Evolutionary conservation across 208 protist genomes (phyloP).

Genomic region (Acanthamoeba lenticulata): DNA sequence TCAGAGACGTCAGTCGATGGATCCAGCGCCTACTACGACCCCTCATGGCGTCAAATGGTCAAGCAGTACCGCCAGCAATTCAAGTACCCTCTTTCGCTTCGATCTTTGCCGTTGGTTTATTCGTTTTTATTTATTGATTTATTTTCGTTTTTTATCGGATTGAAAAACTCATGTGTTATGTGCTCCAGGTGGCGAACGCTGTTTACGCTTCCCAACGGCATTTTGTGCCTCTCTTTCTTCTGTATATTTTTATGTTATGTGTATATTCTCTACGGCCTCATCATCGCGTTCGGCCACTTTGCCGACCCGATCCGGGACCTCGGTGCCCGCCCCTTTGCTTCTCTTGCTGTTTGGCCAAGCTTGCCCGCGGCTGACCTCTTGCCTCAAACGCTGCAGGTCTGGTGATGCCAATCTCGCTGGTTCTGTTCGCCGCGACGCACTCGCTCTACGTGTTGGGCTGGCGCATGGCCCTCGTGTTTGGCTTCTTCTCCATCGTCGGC

Average conservation of each 20-base stretch:
- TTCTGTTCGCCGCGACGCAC: not conserved
- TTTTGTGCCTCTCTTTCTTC: not conserved
- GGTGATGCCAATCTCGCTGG: slow-evolving; percentile 20
- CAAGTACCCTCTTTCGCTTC: not conserved
- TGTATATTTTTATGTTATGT: slow-evolving; percentile 54
- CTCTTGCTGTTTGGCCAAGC: not conserved
- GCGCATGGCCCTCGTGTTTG: not conserved
- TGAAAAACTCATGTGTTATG: not conserved
- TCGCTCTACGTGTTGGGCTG: slow-evolving; percentile 56
- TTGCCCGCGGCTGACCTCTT: not conserved
- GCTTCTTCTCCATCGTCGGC: not conserved
- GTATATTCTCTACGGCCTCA: slow-evolving; percentile 42
- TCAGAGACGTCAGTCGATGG: not conserved
- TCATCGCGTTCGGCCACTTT: slow-evolving; percentile 5
- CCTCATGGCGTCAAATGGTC: not conserved
- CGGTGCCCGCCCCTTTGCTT: not conserved
- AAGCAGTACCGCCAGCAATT: not conserved
- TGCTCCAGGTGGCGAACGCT: not conserved
- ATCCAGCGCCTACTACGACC: slow-evolving; percentile 28
- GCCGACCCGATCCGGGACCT: not conserved
- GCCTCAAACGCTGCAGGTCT: not conserved
- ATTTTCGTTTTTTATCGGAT: not conserved
- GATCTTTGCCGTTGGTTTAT: not conserved
- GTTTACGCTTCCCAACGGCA: not conserved
- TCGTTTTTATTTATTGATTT: not conserved